phyloP scores from a whole-genome alignment of 768 basidiomycete genomes.

The Megacollybia marginata region DNA sequence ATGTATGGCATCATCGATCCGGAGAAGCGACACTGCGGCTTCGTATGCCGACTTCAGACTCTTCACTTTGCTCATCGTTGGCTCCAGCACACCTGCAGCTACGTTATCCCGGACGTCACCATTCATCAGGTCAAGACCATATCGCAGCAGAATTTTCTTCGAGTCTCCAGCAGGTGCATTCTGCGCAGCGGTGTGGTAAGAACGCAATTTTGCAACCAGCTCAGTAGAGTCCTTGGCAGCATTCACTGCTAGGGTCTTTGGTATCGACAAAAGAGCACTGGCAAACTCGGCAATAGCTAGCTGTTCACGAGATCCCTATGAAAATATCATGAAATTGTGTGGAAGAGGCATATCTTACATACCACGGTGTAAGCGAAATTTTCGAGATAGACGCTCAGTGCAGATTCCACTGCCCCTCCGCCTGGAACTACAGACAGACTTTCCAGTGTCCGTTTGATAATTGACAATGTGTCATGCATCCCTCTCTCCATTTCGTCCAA shows the following conservation, averaged over 20 bases:
- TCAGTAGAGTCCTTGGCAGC: constrained; percentile 98
- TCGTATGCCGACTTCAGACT: constrained; percentile 96
- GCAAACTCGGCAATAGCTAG: constrained; percentile 99
- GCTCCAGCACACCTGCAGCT: constrained; percentile 87
- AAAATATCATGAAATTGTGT: constrained; percentile 6
- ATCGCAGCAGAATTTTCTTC: constrained; percentile 83
- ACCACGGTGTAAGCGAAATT: constrained; percentile 98
- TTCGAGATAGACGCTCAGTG: constrained; percentile 94
- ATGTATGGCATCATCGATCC: constrained; percentile 96
- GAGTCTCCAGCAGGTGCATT: constrained; percentile 87
- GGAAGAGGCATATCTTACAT: constrained; percentile 21
- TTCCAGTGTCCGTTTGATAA: constrained; percentile 96
- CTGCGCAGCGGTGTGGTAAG: constrained; percentile 96
- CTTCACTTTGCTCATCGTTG: constrained; percentile 95
- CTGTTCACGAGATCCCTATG: constrained; percentile 96
- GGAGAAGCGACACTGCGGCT: constrained; percentile 87
- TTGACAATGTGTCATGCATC: constrained; percentile 87
- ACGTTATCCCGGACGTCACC: constrained; percentile 96
- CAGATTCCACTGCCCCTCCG: constrained; percentile 95
- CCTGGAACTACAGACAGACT: constrained; percentile 95
- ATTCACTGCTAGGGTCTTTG: constrained; percentile 94
- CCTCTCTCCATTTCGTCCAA: constrained; percentile 99
- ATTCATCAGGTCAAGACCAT: constrained; percentile 91
- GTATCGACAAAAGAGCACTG: constrained; percentile 83
- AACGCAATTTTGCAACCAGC: constrained; percentile 91